Evolutionary conservation across 2,329 filamentous ascomycete genomes (phyloP).

Genomic region (Clarireedia monteithiana): DNA sequence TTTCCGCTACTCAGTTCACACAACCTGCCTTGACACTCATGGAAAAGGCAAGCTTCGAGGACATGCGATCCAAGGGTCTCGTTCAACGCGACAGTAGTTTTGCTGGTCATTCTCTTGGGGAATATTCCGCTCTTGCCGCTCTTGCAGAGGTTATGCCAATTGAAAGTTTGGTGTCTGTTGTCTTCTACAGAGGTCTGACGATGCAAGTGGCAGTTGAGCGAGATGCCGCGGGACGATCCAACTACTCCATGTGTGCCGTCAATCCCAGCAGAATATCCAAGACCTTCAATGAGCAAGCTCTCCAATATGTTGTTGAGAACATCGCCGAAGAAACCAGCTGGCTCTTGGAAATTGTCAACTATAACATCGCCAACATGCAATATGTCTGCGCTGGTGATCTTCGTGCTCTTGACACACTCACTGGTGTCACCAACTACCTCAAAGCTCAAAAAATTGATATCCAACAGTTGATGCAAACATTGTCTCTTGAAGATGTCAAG

Average conservation of each 20-base stretch:
- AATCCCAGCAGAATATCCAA: conserved; percentile 97
- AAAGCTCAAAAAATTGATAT: conserved; percentile 98
- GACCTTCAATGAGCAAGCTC: conserved; percentile 95
- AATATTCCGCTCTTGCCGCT: conserved; percentile 94
- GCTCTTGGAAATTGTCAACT: conserved; percentile 98
- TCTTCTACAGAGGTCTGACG: conserved; percentile 97
- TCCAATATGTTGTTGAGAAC: conserved; percentile 95
- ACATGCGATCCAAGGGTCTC: conserved; percentile 95
- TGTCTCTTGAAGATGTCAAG: conserved; percentile 86
- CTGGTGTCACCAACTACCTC: conserved; percentile 75
- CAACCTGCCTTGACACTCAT: conserved; percentile 95
- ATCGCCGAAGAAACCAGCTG: conserved; percentile 90
- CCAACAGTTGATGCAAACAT: conserved; percentile 77
- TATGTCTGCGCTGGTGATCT: conserved; percentile 67
- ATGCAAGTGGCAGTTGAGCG: conserved; percentile 99
- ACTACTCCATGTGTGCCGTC: conserved; percentile 99
- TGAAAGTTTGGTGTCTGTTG: conserved; percentile 93
- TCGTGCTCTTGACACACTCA: conserved; percentile 62
- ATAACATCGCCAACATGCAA: conserved; percentile 67
- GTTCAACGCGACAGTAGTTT: conserved; percentile 96
- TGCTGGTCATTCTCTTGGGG: conserved; percentile 93
- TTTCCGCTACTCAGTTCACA: conserved; percentile 97
- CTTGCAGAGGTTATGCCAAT: conserved; percentile 99
- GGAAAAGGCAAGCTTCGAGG: conserved; percentile 99
- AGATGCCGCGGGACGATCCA: conserved; percentile 84